Conservation (phyloP, 768 basidiomycete species). For the Pleurotus ostreatus region DNA sequence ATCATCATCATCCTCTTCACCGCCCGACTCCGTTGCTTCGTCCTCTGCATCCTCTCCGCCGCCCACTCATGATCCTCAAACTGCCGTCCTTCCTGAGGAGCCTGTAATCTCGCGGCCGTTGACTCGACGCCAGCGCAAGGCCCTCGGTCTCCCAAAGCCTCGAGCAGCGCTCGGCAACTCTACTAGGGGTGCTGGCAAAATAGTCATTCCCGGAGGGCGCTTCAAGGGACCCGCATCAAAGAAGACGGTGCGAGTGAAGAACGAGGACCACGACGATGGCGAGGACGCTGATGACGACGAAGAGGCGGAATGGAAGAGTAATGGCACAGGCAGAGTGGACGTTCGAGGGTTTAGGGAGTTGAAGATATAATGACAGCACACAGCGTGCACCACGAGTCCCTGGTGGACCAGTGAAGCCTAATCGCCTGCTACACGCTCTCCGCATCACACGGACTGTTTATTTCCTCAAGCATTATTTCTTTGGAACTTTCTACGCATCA, state of each 20-base stretch:
- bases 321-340: conserved; percentile 69
- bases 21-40: conserved; percentile 11
- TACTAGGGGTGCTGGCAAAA: conserved; percentile 54
- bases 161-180: conserved; percentile 27
- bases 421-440: too few species aligned
- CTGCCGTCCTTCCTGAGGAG: conserved; percentile 20
- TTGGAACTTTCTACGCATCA: not conserved
- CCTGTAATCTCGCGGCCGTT: conserved; percentile 28
- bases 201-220: conserved; percentile 63
- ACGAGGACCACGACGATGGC: conserved; percentile 22
- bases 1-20: conserved; percentile 13
- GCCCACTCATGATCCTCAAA: conserved; percentile 20
- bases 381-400: not conserved
- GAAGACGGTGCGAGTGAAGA: conserved; percentile 15
- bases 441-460: not conserved
- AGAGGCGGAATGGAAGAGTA: conserved; percentile 51
- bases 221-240: conserved; percentile 20
- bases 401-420: not conserved
- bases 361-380: conserved; percentile 42
- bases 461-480: not conserved
- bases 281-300: conserved; percentile 26
- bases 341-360: conserved; percentile 76
- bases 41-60: conserved; percentile 23
- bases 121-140: conserved; percentile 67
- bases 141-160: conserved; percentile 61